These are phyloP conservation scores for Hymenoscyphus albidus DNA, from an alignment of 2,329 filamentous ascomycete genomes.

Conservation along the genomic window DNA sequence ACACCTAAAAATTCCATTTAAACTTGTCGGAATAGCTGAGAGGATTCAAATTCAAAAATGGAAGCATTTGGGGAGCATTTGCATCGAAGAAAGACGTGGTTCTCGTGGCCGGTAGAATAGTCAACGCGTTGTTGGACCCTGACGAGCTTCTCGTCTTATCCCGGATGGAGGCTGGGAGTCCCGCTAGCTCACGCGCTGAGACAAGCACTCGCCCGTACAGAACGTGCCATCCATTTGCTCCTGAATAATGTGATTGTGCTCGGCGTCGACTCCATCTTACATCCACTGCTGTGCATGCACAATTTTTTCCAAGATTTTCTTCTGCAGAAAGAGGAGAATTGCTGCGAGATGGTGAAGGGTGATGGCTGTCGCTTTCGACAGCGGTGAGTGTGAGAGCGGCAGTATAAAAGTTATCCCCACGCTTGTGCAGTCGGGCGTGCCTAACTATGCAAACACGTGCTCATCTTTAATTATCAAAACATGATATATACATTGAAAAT, in stretches of 20 bases:
- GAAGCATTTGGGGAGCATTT: not conserved
- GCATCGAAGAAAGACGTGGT: not conserved
- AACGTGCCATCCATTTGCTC: constrained; percentile 3
- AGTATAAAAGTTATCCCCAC: constrained; percentile 14
- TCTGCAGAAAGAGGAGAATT: not conserved
- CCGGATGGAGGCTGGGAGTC: not conserved
- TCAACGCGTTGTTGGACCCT: constrained; percentile 2
- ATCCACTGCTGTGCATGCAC: constrained; percentile 3
- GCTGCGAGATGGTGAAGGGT: not conserved
- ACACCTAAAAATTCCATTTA: not conserved
- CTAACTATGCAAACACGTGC: too few relatives aligned
- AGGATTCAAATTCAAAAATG: not conserved
- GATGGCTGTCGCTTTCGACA: not conserved
- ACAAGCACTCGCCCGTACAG: not conserved
- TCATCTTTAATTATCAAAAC: too few relatives aligned
- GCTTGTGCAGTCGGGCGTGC: constrained; percentile 3
- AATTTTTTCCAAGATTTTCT: constrained; percentile 4
- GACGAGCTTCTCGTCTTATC: not conserved
- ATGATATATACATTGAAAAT: too few relatives aligned
- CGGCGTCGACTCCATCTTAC: not conserved
- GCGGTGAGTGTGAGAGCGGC: constrained; percentile 6
- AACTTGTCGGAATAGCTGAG: not conserved
- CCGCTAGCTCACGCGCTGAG: constrained; percentile 3
- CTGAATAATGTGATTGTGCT: not conserved
- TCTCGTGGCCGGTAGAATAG: not conserved